Conservation (phyloP, 208 protist species). For the Kentomonas sorsogonicus region DNA sequence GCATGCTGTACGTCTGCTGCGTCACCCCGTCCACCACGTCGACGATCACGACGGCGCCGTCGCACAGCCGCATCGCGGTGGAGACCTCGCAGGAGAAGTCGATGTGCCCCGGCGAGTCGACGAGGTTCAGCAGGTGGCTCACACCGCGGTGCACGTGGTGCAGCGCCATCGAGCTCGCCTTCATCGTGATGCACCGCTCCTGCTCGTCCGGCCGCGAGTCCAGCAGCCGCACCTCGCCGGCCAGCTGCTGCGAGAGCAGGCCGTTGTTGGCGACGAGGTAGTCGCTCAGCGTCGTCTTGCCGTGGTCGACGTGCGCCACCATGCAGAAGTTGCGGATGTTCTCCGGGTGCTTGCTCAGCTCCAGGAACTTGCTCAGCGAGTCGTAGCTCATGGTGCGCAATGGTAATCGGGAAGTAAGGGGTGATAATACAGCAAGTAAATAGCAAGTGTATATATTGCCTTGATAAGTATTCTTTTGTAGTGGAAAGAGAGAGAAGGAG, state of each 20-base stretch:
- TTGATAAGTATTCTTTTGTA: no score
- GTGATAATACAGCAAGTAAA: no score
- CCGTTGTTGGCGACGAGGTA: slow-evolving; percentile 96
- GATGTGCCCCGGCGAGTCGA: slow-evolving; percentile 99
- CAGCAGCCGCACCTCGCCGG: slow-evolving; percentile 96
- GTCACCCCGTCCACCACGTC: slow-evolving; percentile 98
- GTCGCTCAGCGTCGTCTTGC: slow-evolving; percentile 98
- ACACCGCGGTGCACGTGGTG: slow-evolving; percentile 53
- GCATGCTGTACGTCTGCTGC: slow-evolving; percentile 92
- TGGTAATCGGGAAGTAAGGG: no score
- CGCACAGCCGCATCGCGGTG: slow-evolving; percentile 95
- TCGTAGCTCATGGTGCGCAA: slow-evolving; percentile 30
- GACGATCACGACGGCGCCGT: slow-evolving; percentile 97
- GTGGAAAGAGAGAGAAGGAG: no score
- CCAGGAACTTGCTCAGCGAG: slow-evolving; percentile 32
- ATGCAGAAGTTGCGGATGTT: slow-evolving; percentile 96
- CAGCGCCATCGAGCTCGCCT: slow-evolving; percentile 97
- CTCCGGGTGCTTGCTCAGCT: slow-evolving; percentile 62
- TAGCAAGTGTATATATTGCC: no score
- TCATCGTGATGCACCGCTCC: slow-evolving; percentile 99
- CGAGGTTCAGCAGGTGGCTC: slow-evolving; percentile 94
- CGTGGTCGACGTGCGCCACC: slow-evolving; percentile 98
- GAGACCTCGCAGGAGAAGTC: slow-evolving; percentile 98
- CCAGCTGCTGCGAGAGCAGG: slow-evolving; percentile 95
- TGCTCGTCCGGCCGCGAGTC: slow-evolving; percentile 97